Evolutionary conservation across 495 filamentous ascomycete species (phyloP), one percentile per base, ranked within the genome.

Genomic region (Penicillium riverlandense): DNA sequence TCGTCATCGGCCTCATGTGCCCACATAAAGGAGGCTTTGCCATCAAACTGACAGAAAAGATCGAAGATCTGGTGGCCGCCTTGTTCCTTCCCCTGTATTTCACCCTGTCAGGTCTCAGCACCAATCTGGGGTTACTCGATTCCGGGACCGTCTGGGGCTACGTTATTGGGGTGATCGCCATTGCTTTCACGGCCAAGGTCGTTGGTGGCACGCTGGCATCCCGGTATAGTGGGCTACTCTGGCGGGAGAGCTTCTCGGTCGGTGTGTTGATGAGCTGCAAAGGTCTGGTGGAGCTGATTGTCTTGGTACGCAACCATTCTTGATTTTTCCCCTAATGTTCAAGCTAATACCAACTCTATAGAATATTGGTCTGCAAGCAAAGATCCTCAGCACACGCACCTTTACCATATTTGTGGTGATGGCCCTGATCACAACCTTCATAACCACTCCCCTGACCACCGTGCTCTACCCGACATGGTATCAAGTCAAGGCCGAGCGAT

Each of bases 391-490:
- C 39, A 75, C 77, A 16, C 78, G 81, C 27, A 96, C 92, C 1
- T 98, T 98, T 59, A 98, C 90, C 29, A 96, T 98, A 45, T 98
- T 98, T 43, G 92, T 98, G n/a, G 87, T 96, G 49, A 96, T 97
- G 81, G 91, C 92, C 29, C 70, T 97, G 8, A 78, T 96, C 33
- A 96, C 90, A 2, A 98, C 92, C 0, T 90, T 98, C 43, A 71
- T 83, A 3, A 96, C 92, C 0, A 96, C 91, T 0, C 92, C 92
- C 0, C 58, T 96, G 12, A 89, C 86, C 15, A 74, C 78, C 6
- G 64, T 63, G 31, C 66, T 97, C 11, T 98, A 96, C 50, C 92
- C 92, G 7, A 79, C 76, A 1, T 90, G 79, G 83, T 96, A 96
- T 55, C 90, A 92, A 60, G 80, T 83, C 69, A 96, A 95, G 66